A percentile compares a stretch with the other conserved stretches of the same genome.
Conservation (phyloP, 208 protist genomes). For the Wallacemonas sp. region DNA sequence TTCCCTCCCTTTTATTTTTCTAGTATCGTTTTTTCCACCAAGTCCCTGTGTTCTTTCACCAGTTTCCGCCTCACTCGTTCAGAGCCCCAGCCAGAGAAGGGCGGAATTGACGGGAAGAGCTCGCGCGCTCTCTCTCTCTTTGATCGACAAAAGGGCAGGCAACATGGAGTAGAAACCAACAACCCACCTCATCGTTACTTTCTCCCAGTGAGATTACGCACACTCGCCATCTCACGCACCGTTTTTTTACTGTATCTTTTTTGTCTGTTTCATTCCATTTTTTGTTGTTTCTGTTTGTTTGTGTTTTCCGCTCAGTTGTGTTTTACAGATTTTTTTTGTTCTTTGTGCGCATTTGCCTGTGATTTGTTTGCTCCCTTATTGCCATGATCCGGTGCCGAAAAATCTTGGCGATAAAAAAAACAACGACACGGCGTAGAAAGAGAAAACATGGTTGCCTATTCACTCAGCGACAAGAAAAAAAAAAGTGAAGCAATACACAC, state of each 20-base stretch:
- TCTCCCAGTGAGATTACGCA: neutral
- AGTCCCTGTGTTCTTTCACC: no score
- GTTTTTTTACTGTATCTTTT: slow-evolving; percentile 10
- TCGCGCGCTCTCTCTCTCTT: no score
- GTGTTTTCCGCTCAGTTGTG: neutral
- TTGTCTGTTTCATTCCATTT: slow-evolving; percentile 1
- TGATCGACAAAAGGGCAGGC: no score
- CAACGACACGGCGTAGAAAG: no score
- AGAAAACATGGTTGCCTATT: neutral
- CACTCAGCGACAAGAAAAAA: neutral
- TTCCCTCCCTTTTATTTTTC: slow-evolving; percentile 5
- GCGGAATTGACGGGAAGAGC: no score
- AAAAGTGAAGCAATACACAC: slow-evolving; percentile 14
- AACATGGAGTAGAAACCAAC: slow-evolving; percentile 1
- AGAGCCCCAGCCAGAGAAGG: no score
- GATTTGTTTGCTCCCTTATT: neutral
- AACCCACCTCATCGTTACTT: slow-evolving; percentile 14
- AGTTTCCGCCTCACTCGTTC: no score
- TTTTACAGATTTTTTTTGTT: neutral
- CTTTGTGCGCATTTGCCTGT: neutral
- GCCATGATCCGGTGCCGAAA: no score
- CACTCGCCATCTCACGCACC: neutral
- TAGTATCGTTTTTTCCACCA: slow-evolving; percentile 2
- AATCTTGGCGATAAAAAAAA: neutral
- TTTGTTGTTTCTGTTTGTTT: neutral